These are phyloP conservation scores for Psilocybe cubensis DNA, from an alignment of 768 basidiomycete species.

Conservation along the genomic window DNA sequence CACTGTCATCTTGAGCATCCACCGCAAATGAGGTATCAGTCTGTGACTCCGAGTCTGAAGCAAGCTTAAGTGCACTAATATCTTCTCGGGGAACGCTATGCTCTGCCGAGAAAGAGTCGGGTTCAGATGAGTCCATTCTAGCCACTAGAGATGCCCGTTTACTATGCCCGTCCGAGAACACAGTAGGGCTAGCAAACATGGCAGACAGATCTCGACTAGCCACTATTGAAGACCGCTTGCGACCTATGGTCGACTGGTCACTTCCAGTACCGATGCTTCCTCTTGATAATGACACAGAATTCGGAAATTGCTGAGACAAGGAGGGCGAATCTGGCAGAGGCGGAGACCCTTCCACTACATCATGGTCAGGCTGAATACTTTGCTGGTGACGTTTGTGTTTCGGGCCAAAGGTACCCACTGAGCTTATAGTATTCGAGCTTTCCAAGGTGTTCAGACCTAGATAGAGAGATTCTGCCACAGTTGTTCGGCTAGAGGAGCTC, in stretches of 20 bases:
- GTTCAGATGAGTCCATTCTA: neutral
- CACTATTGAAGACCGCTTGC: neutral
- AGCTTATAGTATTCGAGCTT: slow-evolving; percentile 21
- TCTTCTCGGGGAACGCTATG: no score
- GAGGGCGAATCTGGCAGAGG: neutral
- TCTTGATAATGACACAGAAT: neutral
- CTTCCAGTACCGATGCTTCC: neutral
- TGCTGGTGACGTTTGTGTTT: slow-evolving; percentile 2
- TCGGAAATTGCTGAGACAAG: neutral
- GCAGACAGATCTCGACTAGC: neutral
- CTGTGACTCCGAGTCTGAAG: neutral
- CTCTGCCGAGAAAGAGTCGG: no score
- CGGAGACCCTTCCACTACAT: neutral
- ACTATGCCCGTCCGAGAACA: neutral
- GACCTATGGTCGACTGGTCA: neutral
- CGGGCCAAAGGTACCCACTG: slow-evolving; percentile 25
- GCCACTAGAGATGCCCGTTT: neutral
- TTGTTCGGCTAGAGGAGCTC: neutral
- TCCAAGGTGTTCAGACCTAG: slow-evolving; percentile 7
- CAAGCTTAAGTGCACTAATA: no score
- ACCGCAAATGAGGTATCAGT: neutral
- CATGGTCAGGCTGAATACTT: neutral
- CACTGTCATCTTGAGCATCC: neutral
- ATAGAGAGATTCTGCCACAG: neutral
- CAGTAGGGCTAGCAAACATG: slow-evolving; percentile 1